A percentile compares a stretch with the other conserved stretches of the same genome.
Conservation (phyloP, 352 stramenopile species). For the Pythium diclinum region DNA sequence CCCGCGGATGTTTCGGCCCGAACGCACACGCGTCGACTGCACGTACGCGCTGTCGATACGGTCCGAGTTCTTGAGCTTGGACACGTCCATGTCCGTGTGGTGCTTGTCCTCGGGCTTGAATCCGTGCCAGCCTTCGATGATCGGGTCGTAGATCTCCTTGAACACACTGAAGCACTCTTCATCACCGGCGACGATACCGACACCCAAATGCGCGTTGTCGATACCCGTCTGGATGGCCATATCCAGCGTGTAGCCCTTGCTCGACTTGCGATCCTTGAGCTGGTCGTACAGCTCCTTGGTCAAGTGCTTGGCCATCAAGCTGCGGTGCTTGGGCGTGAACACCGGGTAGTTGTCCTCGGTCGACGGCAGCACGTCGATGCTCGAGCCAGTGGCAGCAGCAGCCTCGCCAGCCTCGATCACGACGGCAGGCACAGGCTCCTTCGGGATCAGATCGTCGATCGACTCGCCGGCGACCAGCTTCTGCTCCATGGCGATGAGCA, state of each 20-base stretch:
- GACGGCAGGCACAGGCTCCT: constrained; percentile 42
- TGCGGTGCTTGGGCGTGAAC: constrained; percentile 82
- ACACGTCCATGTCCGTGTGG: constrained; percentile 78
- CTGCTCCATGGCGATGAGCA: constrained; percentile 88
- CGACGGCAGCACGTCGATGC: constrained; percentile 55
- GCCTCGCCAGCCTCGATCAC: constrained; percentile 60
- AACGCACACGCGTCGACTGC: constrained; percentile 89
- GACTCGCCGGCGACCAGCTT: constrained; percentile 65
- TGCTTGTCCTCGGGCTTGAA: constrained; percentile 81
- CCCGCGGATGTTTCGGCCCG: constrained; percentile 88
- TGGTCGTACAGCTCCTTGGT: constrained; percentile 78
- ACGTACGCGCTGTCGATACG: constrained; percentile 84
- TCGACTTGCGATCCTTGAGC: constrained; percentile 67
- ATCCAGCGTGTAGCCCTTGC: constrained; percentile 83
- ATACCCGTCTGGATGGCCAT: constrained; percentile 85
- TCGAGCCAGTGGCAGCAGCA: constrained; percentile 37
- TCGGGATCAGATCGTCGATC: constrained; percentile 71
- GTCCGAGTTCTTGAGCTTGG: constrained; percentile 66
- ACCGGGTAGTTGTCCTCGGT: constrained; percentile 70
- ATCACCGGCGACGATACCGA: constrained; percentile 83
- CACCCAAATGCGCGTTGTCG: constrained; percentile 75
- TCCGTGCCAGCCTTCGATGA: constrained; percentile 86
- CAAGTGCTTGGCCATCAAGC: constrained; percentile 84
- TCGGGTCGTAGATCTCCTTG: constrained; percentile 80
- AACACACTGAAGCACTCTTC: constrained; percentile 81